Evolutionary conservation across 1,284 basidiomycete genomes (phyloP).

Genomic region (Naganishia albida): DNA sequence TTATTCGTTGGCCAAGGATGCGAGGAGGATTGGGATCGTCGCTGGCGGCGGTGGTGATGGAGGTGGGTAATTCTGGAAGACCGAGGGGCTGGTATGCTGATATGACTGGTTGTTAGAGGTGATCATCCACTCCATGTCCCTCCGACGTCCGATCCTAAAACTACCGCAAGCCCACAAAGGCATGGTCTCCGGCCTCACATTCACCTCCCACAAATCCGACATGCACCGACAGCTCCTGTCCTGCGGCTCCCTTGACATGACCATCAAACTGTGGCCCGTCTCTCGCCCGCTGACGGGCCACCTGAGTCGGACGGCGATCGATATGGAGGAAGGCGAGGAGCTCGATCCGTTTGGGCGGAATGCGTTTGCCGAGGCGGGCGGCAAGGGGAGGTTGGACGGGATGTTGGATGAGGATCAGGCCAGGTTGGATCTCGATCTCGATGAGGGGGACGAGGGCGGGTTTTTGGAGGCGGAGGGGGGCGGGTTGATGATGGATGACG

Average conservation of each 20-base stretch:
- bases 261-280: constrained; percentile 84
- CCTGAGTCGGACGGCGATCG: constrained; percentile 30
- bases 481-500: constrained; percentile 49
- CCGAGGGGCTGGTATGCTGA: not conserved
- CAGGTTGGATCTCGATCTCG: constrained; percentile 39
- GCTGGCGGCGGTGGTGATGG: constrained; percentile 96
- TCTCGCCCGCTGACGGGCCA: constrained; percentile 43
- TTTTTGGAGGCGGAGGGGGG: constrained; percentile 50
- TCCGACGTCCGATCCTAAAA: constrained; percentile 66
- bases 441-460: constrained; percentile 48
- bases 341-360: constrained; percentile 50
- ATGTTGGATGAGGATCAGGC: constrained; percentile 38
- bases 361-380: constrained; percentile 42
- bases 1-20: constrained; percentile 79
- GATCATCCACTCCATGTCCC: constrained; percentile 81
- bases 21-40: constrained; percentile 73
- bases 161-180: constrained; percentile 84
- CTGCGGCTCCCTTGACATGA: constrained; percentile 82
- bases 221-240: constrained; percentile 73
- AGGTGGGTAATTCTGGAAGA: constrained; percentile 59
- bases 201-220: constrained; percentile 51
- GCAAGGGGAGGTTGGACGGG: constrained; percentile 34
- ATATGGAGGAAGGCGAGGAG: constrained; percentile 36
- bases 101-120: constrained; percentile 62
- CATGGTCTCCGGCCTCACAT: constrained; percentile 74